Conservation (phyloP, 2,329 filamentous ascomycete species). For the Aspergillus sp. region DNA sequence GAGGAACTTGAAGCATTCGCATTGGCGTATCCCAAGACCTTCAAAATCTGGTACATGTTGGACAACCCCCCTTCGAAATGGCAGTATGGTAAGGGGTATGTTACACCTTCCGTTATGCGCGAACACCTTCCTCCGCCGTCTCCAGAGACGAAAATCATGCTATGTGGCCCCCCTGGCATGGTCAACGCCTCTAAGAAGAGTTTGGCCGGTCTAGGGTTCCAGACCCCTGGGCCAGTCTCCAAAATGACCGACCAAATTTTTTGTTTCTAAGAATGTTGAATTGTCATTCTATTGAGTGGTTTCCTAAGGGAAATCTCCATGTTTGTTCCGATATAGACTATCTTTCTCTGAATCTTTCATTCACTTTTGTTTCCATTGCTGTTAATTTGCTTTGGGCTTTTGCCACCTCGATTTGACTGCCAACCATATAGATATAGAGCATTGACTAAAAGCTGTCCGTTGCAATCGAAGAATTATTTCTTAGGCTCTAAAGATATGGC, state of each 20-base stretch:
- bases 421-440: too few relatives aligned
- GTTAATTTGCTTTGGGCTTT: too few relatives aligned
- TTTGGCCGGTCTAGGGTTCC: slow-evolving; percentile 50
- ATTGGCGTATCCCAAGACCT: slow-evolving; percentile 49
- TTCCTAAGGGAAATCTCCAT: not conserved
- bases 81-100: slow-evolving; percentile 49
- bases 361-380: too few relatives aligned
- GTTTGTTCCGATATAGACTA: not conserved
- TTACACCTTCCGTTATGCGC: slow-evolving; percentile 52
- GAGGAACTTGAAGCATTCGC: slow-evolving; percentile 56
- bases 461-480: too few relatives aligned
- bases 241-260: slow-evolving; percentile 58
- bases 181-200: slow-evolving; percentile 55
- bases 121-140: slow-evolving; percentile 49
- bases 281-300: not conserved
- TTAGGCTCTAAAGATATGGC: too few relatives aligned
- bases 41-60: slow-evolving; percentile 57
- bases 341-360: too few relatives aligned
- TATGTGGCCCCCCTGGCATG: slow-evolving; percentile 63
- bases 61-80: slow-evolving; percentile 48
- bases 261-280: slow-evolving; percentile 39
- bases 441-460: too few relatives aligned
- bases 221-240: slow-evolving; percentile 47
- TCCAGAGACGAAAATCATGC: slow-evolving; percentile 51
- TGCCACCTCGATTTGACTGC: too few relatives aligned